Conservation (phyloP, 2,329 filamentous ascomycete genomes). For the Xylaria sp. region DNA sequence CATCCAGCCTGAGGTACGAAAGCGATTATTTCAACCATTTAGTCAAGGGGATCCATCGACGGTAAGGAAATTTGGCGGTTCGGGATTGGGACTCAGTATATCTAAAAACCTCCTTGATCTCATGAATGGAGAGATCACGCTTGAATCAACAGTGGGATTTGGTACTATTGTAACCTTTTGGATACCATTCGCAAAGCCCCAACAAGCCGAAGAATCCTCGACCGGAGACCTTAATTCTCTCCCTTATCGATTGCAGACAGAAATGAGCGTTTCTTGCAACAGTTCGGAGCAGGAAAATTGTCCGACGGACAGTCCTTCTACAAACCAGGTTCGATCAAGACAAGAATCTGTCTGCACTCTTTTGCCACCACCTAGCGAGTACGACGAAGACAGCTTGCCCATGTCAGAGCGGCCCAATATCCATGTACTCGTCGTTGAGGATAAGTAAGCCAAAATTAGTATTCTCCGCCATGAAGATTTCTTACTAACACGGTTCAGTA, state of each 20-base stretch:
- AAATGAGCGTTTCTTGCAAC: background rate
- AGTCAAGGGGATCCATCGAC: slow-evolving; percentile 8
- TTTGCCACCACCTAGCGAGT: background rate
- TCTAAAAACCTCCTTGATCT: slow-evolving; percentile 1
- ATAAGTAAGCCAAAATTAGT: background rate
- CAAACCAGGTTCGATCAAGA: too few species aligned
- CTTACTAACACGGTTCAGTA: background rate
- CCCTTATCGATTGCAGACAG: background rate
- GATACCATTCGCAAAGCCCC: slow-evolving; percentile 2
- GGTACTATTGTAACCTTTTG: slow-evolving; percentile 2
- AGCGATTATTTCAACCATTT: background rate
- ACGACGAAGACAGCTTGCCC: background rate
- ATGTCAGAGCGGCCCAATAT: background rate
- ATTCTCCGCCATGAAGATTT: background rate
- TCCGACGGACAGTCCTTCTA: background rate
- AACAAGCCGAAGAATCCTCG: background rate
- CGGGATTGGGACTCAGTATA: slow-evolving; percentile 2
- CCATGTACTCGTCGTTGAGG: slow-evolving; percentile 1
- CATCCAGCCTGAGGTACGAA: background rate
- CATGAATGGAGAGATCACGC: background rate
- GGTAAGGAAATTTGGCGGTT: slow-evolving; percentile 1
- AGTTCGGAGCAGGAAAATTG: background rate
- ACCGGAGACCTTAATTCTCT: background rate
- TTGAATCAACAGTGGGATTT: background rate
- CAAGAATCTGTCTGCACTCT: background rate